These are phyloP conservation scores for Naganishia onofrii DNA, from an alignment of 768 basidiomycete species.

Conservation along the genomic window DNA sequence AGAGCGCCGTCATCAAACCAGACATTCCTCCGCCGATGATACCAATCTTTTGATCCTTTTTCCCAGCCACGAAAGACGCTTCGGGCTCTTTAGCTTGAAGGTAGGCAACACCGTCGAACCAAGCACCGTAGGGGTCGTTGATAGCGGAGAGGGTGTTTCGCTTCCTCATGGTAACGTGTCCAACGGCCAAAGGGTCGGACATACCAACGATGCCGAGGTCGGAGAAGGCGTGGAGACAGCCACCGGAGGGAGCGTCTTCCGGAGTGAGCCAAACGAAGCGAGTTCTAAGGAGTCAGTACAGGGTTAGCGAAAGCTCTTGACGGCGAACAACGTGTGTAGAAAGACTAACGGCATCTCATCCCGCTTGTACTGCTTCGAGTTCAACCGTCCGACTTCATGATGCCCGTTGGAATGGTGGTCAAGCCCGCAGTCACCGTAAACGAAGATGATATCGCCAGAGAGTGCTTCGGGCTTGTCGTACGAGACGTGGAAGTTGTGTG, in stretches of 20 bases:
- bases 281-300: background rate
- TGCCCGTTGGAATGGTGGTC: conserved; percentile 25
- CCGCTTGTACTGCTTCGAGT: conserved; percentile 23
- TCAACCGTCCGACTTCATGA: conserved; percentile 21
- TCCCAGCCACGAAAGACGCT: conserved; percentile 32
- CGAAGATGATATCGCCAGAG: conserved; percentile 25
- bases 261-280: conserved; percentile 35
- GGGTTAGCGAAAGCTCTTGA: background rate
- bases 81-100: conserved; percentile 30
- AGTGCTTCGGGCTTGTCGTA: conserved; percentile 25
- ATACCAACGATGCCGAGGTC: conserved; percentile 27
- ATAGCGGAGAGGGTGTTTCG: conserved; percentile 32
- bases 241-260: conserved; percentile 28
- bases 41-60: conserved; percentile 37
- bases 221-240: conserved; percentile 35
- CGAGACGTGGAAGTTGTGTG: conserved; percentile 26
- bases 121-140: conserved; percentile 36
- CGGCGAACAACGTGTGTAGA: background rate
- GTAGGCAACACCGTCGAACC: conserved; percentile 37
- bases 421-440: conserved; percentile 21
- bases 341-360: conserved; percentile 28
- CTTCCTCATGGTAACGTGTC: conserved; percentile 20
- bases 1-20: conserved; percentile 32
- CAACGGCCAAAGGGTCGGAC: conserved; percentile 28
- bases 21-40: conserved; percentile 35